Percentiles rank a stretch among this genome's conserved stretches.
phyloP scores from a whole-genome alignment of 2,329 filamentous ascomycete species.

The Alternaria angustiovoidea region DNA sequence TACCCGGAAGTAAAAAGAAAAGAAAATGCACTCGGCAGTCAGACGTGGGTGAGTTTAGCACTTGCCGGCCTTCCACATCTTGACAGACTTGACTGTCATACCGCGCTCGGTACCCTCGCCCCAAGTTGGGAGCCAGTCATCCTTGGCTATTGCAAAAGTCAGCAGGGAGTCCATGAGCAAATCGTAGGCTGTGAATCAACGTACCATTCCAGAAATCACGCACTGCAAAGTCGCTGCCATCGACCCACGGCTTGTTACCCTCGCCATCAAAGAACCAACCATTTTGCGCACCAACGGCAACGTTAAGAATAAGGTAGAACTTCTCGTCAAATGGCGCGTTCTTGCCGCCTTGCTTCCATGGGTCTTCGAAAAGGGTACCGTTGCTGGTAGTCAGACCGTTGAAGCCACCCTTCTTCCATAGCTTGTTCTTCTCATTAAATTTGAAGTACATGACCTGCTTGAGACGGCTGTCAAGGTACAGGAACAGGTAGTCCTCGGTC shows the following conservation, averaged over 20 bases:
- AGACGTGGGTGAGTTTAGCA: constrained; percentile 20
- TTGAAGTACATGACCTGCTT: constrained; percentile 79
- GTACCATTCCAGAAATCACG: constrained; percentile 38
- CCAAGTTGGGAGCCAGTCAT: constrained; percentile 75
- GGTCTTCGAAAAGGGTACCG: constrained; percentile 68
- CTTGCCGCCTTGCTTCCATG: constrained; percentile 69
- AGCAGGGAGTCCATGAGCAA: constrained; percentile 27
- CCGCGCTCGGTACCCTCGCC: constrained; percentile 61
- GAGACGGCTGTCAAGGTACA: constrained; percentile 79
- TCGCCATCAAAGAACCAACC: constrained; percentile 75
- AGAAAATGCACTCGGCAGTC: background rate
- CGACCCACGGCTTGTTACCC: constrained; percentile 78
- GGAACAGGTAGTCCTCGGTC: constrained; percentile 86
- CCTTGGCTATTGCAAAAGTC: constrained; percentile 72
- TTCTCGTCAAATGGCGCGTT: constrained; percentile 77
- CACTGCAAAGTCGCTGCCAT: constrained; percentile 31
- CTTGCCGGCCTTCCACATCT: constrained; percentile 56
- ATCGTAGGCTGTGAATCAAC: background rate
- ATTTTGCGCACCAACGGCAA: constrained; percentile 79
- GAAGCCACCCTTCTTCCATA: constrained; percentile 75
- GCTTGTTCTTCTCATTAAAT: constrained; percentile 62
- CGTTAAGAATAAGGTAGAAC: constrained; percentile 78
- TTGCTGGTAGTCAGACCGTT: constrained; percentile 66
- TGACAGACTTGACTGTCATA: constrained; percentile 73
- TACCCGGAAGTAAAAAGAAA: background rate